Percentiles rank a stretch among this genome's conserved stretches.
Evolutionary conservation across 306 rosid species (phyloP).

Genomic region (Gleditsia sinensis): DNA sequence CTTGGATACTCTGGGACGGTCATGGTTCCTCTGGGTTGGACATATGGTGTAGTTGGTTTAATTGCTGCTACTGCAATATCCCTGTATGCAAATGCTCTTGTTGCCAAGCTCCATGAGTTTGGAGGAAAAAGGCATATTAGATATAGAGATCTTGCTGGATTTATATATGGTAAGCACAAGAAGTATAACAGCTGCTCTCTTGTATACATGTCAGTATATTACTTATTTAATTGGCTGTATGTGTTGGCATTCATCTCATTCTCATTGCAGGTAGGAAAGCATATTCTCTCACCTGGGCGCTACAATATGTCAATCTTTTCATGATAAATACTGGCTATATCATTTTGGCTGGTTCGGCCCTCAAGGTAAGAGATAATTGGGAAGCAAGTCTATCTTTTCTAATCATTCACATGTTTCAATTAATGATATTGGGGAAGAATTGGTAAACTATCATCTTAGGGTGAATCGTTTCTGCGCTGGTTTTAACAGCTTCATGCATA

Average conservation of each 20-base stretch:
- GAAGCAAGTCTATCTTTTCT: background rate
- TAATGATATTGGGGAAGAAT: no score
- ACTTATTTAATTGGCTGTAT: background rate
- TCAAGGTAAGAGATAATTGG: constrained; percentile 60
- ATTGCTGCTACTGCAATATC: constrained; percentile 63
- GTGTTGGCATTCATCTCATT: constrained; percentile 13
- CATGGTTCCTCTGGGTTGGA: constrained; percentile 94
- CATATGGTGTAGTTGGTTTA: constrained; percentile 71
- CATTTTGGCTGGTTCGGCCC: constrained; percentile 92
- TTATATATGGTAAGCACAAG: constrained; percentile 60
- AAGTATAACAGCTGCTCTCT: background rate
- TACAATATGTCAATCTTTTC: constrained; percentile 91
- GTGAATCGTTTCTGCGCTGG: no score
- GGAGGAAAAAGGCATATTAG: constrained; percentile 96
- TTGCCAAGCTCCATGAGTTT: constrained; percentile 78
- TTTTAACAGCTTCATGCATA: no score
- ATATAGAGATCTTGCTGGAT: constrained; percentile 94
- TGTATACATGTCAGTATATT: background rate
- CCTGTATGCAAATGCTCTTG: constrained; percentile 73
- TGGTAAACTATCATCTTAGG: no score
- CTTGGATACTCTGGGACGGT: constrained; percentile 84
- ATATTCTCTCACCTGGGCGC: constrained; percentile 76
- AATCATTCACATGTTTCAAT: no score
- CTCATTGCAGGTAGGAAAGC: constrained; percentile 69
- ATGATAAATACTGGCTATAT: constrained; percentile 90